A percentile compares a stretch with the other conserved stretches of the same genome.
Conservation (phyloP, 2,329 filamentous ascomycete species). For the Colletotrichum sp. region DNA sequence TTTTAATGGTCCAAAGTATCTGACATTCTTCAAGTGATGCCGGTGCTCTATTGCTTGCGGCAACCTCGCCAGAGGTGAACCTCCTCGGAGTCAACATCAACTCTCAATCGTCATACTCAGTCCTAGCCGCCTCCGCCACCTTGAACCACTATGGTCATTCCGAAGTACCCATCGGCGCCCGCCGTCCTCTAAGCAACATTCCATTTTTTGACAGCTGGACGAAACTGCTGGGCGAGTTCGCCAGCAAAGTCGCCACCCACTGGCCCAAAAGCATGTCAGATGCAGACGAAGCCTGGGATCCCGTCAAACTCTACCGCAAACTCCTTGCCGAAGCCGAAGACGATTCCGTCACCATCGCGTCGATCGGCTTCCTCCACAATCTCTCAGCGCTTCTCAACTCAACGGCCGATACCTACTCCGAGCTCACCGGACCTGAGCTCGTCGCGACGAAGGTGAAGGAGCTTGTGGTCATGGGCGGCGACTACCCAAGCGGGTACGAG, state of each 20-base stretch:
- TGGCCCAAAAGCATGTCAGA: slow-evolving; percentile 40
- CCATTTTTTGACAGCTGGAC: slow-evolving; percentile 49
- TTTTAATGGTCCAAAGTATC: neutral
- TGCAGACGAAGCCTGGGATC: slow-evolving; percentile 42
- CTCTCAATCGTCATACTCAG: slow-evolving; percentile 44
- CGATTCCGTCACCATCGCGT: slow-evolving; percentile 47
- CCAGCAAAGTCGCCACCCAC: slow-evolving; percentile 49
- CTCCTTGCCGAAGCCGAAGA: slow-evolving; percentile 43
- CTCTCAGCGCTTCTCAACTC: slow-evolving; percentile 53
- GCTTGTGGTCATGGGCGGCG: slow-evolving; percentile 4
- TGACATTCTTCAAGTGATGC: slow-evolving; percentile 37
- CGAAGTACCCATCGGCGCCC: slow-evolving; percentile 40
- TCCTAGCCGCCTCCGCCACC: slow-evolving; percentile 43
- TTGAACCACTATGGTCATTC: slow-evolving; percentile 43
- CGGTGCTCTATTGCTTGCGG: slow-evolving; percentile 45
- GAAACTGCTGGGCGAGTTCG: slow-evolving; percentile 46
- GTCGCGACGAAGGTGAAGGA: slow-evolving; percentile 45
- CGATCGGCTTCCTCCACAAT: slow-evolving; percentile 51
- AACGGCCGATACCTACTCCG: slow-evolving; percentile 41
- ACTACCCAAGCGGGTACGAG: slow-evolving; percentile 50
- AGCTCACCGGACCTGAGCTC: slow-evolving; percentile 43
- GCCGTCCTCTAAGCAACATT: slow-evolving; percentile 42
- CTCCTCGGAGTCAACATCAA: slow-evolving; percentile 48
- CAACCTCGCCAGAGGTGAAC: slow-evolving; percentile 38
- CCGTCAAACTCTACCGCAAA: slow-evolving; percentile 50